A percentile compares a stretch with the other conserved stretches of the same genome.
phyloP scores from a whole-genome alignment of 257 asterid species.

The Solanum pinnatisectum region DNA sequence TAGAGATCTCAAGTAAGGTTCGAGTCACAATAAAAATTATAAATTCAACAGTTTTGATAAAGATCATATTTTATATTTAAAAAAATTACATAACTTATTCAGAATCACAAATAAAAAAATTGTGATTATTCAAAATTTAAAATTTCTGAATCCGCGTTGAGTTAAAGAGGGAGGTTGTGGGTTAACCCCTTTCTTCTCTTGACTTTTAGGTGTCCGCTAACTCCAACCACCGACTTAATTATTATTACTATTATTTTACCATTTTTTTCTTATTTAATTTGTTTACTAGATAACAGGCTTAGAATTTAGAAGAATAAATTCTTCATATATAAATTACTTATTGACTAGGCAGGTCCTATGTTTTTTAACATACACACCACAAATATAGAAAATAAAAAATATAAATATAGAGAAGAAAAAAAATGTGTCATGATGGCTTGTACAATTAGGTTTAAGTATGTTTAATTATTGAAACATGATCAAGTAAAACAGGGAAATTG shows the following conservation, averaged over 20 bases:
- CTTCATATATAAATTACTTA: neutral
- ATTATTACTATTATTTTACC: neutral
- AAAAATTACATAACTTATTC: neutral
- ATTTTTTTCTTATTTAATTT: neutral
- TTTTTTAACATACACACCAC: neutral
- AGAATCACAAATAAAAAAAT: neutral
- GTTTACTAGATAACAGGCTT: neutral
- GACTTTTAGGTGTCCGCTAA: constrained; percentile 6
- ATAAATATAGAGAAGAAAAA: neutral
- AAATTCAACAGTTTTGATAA: too few relatives aligned
- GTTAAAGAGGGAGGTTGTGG: neutral
- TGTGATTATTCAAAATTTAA: neutral
- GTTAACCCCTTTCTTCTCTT: constrained; percentile 2
- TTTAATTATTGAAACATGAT: neutral
- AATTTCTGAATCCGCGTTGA: neutral
- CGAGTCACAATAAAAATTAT: neutral
- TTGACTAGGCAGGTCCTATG: neutral
- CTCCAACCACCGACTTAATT: constrained; percentile 9
- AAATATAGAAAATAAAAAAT: neutral
- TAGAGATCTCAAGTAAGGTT: neutral
- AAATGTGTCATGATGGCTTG: neutral
- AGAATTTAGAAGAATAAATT: neutral
- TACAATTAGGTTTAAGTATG: neutral
- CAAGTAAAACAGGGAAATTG: neutral
- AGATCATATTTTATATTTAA: neutral